Conservation (phyloP, 2,329 filamentous ascomycete species). For the Orbilia oligospora region DNA sequence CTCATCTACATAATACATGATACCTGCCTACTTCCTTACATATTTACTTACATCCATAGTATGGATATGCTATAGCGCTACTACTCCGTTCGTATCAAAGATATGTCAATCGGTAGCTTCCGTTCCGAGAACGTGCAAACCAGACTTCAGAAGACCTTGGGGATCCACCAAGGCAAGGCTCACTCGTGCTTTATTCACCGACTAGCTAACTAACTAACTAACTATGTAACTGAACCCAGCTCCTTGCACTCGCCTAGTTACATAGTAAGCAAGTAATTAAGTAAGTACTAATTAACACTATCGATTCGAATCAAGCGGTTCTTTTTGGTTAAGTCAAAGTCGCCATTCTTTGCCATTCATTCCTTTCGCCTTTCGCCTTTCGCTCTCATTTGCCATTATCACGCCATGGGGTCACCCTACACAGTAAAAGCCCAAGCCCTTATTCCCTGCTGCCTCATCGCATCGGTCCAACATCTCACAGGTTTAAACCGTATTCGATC, state of each 20-base stretch:
- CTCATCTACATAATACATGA: slow-evolving; percentile 2
- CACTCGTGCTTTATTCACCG: not conserved
- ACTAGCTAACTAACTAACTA: too few relatives aligned
- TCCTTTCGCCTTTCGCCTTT: not conserved
- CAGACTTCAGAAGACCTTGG: slow-evolving; percentile 1
- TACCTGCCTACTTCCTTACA: too few relatives aligned
- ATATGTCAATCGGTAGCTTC: slow-evolving; percentile 46
- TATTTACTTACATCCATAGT: too few relatives aligned
- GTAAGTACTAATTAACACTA: not conserved
- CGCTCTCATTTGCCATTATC: slow-evolving; percentile 51
- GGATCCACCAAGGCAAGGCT: not conserved
- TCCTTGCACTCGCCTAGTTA: not conserved
- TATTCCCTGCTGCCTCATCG: slow-evolving; percentile 26
- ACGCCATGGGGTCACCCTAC: slow-evolving; percentile 42
- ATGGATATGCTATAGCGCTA: not conserved
- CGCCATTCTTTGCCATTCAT: slow-evolving; percentile 9
- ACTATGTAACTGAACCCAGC: slow-evolving; percentile 2
- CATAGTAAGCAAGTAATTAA: too few relatives aligned
- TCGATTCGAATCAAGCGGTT: not conserved
- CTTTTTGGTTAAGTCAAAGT: not conserved
- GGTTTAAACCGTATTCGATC: slow-evolving; percentile 29
- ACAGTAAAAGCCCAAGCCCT: not conserved
- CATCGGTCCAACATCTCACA: slow-evolving; percentile 14
- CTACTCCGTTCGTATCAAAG: too few relatives aligned
- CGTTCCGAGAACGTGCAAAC: slow-evolving; percentile 50